Evolutionary conservation across 495 filamentous ascomycete species (phyloP), one percentile per base, ranked within the genome.

Genomic region (Pyronema domesticum): DNA sequence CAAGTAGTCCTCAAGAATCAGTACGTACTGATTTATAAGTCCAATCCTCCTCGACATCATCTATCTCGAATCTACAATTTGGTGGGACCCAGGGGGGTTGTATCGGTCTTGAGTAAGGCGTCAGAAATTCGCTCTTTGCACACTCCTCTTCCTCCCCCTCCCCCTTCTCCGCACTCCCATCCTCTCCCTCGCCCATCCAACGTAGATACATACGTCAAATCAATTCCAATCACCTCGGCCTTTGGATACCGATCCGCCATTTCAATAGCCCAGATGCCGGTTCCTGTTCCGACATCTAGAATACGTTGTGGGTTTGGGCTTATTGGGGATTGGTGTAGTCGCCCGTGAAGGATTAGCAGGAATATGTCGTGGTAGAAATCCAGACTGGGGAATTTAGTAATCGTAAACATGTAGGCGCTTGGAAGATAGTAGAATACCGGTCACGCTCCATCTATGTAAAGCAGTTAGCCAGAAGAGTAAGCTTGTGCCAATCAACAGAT

Each of bases 201-300:
- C 39, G 7, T 13, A 42, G 15, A 7, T 42, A 42, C 75, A 79
- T 60, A 42, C 39, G 80, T 78, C 1, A 95, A 73, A 68, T 94
- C 89, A 9, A 85, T 73, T 3, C 85, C 86, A 37, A 79, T 69
- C 39, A 93, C 70, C 60, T 76, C 70, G 61, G 79, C 71, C 37
- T 78, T 64, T 14, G 71, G 71, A 60, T 80, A 83, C 66, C 76
- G 76, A 52, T 82, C 78, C 55, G 84, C 84, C 69, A 94, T 81
- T 58, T 93, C 83, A 61, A 93, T 89, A 17, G 79, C 76, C 89
- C 89, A 95, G 46, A 94, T 89, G 6, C 89, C 88, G 0, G 89
- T 94, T 10, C 89, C 89, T 56, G 82, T 86, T 19, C 89, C 89
- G 46, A 94, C 65, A 48, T 80, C 76, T 6, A 80, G 65, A 8